Evolutionary conservation across 129 eudicot species (phyloP).

Genomic region (Solidago caesia): DNA sequence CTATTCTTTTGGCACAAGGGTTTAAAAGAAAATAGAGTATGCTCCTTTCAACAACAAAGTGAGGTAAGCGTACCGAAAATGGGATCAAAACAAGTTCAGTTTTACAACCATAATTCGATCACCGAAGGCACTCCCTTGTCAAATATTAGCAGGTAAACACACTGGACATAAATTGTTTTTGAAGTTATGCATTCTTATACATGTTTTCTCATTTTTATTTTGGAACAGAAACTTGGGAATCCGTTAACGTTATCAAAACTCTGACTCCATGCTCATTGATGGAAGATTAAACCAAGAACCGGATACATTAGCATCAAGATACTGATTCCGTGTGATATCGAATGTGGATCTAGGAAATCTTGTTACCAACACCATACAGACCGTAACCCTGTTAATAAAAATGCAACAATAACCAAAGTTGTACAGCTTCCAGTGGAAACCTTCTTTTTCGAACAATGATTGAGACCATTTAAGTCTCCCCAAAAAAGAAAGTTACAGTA

Average conservation of each 20-base stretch:
- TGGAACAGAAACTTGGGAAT: constrained; percentile 32
- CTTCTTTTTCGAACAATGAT: background rate
- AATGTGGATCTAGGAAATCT: constrained; percentile 4
- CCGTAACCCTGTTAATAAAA: constrained; percentile 27
- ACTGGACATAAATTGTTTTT: background rate
- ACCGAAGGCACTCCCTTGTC: constrained; percentile 27
- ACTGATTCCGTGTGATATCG: background rate
- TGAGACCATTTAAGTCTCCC: constrained; percentile 18
- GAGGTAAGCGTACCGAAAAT: constrained; percentile 41
- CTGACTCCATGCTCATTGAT: background rate
- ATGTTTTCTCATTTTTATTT: constrained; percentile 8
- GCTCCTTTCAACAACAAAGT: constrained; percentile 45
- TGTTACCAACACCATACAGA: constrained; percentile 18
- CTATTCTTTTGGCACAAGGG: constrained; percentile 58
- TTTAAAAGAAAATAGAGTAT: constrained; percentile 84
- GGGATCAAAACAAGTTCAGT: constrained; percentile 29
- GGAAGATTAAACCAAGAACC: constrained; percentile 23
- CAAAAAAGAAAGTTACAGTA: constrained; percentile 14
- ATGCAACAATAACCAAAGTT: constrained; percentile 21
- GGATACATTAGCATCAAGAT: constrained; percentile 18
- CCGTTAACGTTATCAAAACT: constrained; percentile 10
- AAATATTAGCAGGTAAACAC: constrained; percentile 44
- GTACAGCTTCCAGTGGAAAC: constrained; percentile 28
- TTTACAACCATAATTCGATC: constrained; percentile 17
- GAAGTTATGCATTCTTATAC: background rate